Evolutionary conservation across 2,329 filamentous ascomycete species (phyloP).

Genomic region (Colletotrichum musae): DNA sequence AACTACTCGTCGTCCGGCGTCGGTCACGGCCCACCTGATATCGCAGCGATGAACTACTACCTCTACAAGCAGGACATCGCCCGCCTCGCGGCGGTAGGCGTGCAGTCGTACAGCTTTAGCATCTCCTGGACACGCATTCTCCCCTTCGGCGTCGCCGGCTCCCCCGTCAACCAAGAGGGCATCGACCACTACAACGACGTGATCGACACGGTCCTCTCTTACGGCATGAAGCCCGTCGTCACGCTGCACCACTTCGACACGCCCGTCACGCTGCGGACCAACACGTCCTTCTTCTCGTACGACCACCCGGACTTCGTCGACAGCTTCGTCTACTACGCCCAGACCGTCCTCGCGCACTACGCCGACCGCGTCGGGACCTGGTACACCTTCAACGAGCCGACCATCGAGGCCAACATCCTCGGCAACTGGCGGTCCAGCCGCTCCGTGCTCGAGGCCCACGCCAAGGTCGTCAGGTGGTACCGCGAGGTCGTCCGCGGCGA

Average conservation of each 20-base stretch:
- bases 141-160: slow-evolving; percentile 63
- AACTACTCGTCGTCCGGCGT: slow-evolving; percentile 45
- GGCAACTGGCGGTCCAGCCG: slow-evolving; percentile 55
- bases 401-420: slow-evolving; percentile 52
- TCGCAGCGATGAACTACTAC: slow-evolving; percentile 64
- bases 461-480: slow-evolving; percentile 64
- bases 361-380: slow-evolving; percentile 65
- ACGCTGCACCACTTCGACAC: slow-evolving; percentile 64
- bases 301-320: slow-evolving; percentile 55
- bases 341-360: slow-evolving; percentile 65
- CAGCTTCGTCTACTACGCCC: slow-evolving; percentile 68
- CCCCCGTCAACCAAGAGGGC: slow-evolving; percentile 65
- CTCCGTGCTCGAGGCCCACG: slow-evolving; percentile 63
- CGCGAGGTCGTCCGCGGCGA: slow-evolving; percentile 64
- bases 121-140: slow-evolving; percentile 67
- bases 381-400: slow-evolving; percentile 69
- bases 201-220: slow-evolving; percentile 63
- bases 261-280: slow-evolving; percentile 50
- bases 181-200: slow-evolving; percentile 69
- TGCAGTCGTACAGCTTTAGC: slow-evolving; percentile 66
- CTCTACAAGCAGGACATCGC: slow-evolving; percentile 70
- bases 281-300: slow-evolving; percentile 46
- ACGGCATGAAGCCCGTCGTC: slow-evolving; percentile 64
- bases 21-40: not conserved
- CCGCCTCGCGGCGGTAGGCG: slow-evolving; percentile 64